phyloP scores from a whole-genome alignment of 208 protist genomes.

The Vickermania ingenoplastis region DNA sequence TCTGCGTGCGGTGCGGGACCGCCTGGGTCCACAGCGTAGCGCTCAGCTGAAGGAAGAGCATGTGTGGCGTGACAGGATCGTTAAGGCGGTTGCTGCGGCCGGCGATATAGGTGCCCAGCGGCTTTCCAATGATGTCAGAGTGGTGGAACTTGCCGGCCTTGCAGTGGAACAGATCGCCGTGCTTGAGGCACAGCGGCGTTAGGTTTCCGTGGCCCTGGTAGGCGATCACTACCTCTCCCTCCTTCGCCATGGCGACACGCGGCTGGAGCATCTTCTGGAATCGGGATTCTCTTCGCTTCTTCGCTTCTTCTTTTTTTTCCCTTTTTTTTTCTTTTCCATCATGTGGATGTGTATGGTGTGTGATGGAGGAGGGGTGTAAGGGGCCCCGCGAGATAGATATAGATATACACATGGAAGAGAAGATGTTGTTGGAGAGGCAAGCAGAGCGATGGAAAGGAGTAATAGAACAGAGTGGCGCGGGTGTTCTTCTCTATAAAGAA shows the following conservation, averaged over 20 bases:
- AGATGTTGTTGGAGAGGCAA: no score
- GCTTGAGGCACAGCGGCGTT: constrained; percentile 48
- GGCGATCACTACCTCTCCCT: constrained; percentile 68
- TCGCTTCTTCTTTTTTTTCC: neutral
- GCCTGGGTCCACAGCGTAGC: constrained; percentile 87
- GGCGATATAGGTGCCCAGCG: constrained; percentile 41
- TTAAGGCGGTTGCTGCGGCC: constrained; percentile 52
- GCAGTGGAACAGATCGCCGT: constrained; percentile 64
- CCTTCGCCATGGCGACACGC: constrained; percentile 39
- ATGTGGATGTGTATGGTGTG: no score
- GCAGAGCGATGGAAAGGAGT: no score
- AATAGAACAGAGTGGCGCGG: no score
- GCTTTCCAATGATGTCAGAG: constrained; percentile 72
- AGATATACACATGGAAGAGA: no score
- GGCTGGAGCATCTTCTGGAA: no score
- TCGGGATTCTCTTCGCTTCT: neutral
- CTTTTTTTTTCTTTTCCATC: neutral
- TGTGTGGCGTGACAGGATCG: constrained; percentile 22
- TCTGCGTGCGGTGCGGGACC: constrained; percentile 86
- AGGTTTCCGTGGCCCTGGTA: constrained; percentile 57
- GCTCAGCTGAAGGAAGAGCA: constrained; percentile 74
- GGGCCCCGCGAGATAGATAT: no score
- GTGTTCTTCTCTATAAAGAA: no score
- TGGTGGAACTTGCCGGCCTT: constrained; percentile 74
- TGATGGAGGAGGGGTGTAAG: no score